A percentile compares a stretch with the other conserved stretches of the same genome.
phyloP scores from a whole-genome alignment of 108 stramenopile genomes.

The Schizochytrium sp. region DNA sequence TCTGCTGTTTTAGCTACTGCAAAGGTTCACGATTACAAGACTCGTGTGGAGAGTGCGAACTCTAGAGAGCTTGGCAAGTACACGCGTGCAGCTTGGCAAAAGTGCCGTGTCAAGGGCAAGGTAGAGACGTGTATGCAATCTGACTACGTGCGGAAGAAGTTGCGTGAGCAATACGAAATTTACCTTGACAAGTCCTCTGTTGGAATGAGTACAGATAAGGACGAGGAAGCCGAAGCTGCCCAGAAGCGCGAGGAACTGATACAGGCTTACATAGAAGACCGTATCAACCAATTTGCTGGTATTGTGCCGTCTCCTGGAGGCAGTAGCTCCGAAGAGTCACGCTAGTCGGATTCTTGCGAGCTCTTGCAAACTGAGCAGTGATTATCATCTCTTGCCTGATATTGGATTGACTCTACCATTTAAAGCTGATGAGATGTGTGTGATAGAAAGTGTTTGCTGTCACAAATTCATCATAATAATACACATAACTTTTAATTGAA shows the following conservation, averaged over 20 bases:
- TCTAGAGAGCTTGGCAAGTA: slow-evolving; percentile 43
- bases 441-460: too few relatives aligned
- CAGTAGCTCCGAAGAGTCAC: neutral
- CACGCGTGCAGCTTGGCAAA: slow-evolving; percentile 45
- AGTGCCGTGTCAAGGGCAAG: slow-evolving; percentile 50
- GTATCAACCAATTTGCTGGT: slow-evolving; percentile 41
- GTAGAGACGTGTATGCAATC: slow-evolving; percentile 45
- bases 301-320: neutral
- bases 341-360: neutral
- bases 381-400: neutral
- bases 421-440: too few relatives aligned
- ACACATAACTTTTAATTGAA: too few relatives aligned
- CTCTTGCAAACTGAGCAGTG: neutral
- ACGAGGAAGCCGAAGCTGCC: neutral
- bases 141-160: neutral
- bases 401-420: too few relatives aligned
- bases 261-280: neutral
- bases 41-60: slow-evolving; percentile 55
- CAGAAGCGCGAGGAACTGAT: slow-evolving; percentile 19
- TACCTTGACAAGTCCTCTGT: slow-evolving; percentile 50
- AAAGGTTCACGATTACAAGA: slow-evolving; percentile 58
- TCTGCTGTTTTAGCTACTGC: slow-evolving; percentile 24
- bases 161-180: slow-evolving; percentile 48
- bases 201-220: neutral
- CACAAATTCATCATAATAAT: too few relatives aligned